Conservation (phyloP, 176 grass and related monocot genomes). For the Aegilops sharonensis region DNA sequence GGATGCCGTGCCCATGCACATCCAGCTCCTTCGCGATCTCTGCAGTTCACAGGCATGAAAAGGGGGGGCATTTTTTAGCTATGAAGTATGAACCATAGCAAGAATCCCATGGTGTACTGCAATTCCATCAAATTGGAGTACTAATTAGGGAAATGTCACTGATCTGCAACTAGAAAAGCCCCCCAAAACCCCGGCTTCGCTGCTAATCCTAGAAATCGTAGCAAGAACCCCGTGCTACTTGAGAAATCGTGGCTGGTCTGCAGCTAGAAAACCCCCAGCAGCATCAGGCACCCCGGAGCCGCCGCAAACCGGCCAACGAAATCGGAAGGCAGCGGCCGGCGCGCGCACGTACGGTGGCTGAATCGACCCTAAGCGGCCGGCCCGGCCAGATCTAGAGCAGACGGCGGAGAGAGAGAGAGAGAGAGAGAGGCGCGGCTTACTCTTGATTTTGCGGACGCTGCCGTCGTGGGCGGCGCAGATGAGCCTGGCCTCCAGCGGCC, state of each 20-base stretch:
- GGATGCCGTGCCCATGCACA: conserved; percentile 16
- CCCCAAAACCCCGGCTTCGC: not conserved
- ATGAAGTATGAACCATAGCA: not conserved
- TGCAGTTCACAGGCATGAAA: not conserved
- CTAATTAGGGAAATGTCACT: too few relatives aligned
- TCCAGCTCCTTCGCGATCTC: conserved; percentile 30
- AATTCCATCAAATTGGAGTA: not conserved
- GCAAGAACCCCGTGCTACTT: too few relatives aligned
- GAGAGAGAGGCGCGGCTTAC: not conserved
- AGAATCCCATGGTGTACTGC: not conserved
- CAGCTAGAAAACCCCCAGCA: not conserved
- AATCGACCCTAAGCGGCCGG: too few relatives aligned
- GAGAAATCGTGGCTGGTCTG: too few relatives aligned
- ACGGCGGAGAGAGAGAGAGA: too few relatives aligned
- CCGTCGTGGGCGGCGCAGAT: conserved; percentile 14
- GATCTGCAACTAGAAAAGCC: not conserved
- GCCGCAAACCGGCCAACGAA: too few relatives aligned
- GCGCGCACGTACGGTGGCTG: too few relatives aligned
- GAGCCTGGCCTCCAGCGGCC: conserved; percentile 3
- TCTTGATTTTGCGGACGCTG: conserved; percentile 21
- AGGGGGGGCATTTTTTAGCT: not conserved
- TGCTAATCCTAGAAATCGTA: too few relatives aligned
- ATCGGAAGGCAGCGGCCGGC: too few relatives aligned
- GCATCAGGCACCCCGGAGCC: not conserved
- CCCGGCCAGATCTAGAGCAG: too few relatives aligned